phyloP scores from a whole-genome alignment of 345 rosid genomes.

The Cardamine chenopodiifolia region DNA sequence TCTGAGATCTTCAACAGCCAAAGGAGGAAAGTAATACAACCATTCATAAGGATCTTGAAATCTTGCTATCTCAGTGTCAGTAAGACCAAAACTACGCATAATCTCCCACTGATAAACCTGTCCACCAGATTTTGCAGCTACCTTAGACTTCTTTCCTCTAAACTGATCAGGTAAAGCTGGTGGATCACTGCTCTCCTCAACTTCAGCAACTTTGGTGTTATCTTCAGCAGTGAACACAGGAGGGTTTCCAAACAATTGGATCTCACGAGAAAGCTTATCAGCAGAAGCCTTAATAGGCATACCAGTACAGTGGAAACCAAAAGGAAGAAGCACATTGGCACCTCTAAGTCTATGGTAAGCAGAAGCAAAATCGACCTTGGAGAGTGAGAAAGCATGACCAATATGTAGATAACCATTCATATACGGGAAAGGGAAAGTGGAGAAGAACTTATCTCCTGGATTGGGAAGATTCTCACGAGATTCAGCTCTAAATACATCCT shows the following conservation, averaged over 20 bases:
- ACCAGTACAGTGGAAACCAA: constrained; percentile 94
- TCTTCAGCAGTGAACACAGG: constrained; percentile 58
- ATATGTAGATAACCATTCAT: constrained; percentile 86
- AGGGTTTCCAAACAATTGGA: constrained; percentile 70
- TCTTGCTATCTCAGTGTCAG: constrained; percentile 66
- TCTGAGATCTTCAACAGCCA: constrained; percentile 74
- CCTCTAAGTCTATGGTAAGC: constrained; percentile 85
- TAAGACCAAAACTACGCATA: constrained; percentile 91
- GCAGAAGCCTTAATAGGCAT: constrained; percentile 99
- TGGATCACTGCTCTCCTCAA: constrained; percentile 44
- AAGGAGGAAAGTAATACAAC: constrained; percentile 76
- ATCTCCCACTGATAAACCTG: constrained; percentile 91
- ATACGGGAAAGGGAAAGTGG: constrained; percentile 77
- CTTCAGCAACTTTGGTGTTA: constrained; percentile 29
- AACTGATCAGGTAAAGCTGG: constrained; percentile 58
- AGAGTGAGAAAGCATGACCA: constrained; percentile 78
- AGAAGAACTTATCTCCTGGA: constrained; percentile 72
- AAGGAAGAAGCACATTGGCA: constrained; percentile 83
- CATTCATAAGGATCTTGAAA: constrained; percentile 82
- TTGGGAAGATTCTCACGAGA: constrained; percentile 53
- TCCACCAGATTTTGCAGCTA: constrained; percentile 77
- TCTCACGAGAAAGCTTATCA: constrained; percentile 81
- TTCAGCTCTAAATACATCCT: constrained; percentile 66
- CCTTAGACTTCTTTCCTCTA: constrained; percentile 90
- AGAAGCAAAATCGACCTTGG: constrained; percentile 88